Base-by-base conservation (phyloP, 805 yeast genomes). In the Candida tallmaniae region DNA sequence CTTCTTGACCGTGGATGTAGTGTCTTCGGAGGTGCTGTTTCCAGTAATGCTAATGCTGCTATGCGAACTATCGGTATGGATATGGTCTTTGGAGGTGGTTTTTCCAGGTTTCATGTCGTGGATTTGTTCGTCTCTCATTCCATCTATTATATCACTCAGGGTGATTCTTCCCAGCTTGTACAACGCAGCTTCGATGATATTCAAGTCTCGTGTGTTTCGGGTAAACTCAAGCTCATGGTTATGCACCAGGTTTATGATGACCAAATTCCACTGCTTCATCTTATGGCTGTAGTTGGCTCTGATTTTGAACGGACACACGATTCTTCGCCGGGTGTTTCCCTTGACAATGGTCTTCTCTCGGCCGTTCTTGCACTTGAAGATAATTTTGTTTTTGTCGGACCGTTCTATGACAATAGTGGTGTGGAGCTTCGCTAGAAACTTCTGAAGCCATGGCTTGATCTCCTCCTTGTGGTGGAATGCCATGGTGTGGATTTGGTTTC, bases 231-330 rank as follows among this genome's bases (percentile, higher is more conserved):
- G 11, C 6, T 24, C 37, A 50, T 80, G 87, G 42, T 80, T 73
- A 53, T 80, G 87, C 4, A 54, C 52, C 43, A 76, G 80, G 52
- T 76, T 74, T 23, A 80, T 68, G 12, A 80, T 74, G 14, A 75
- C 81, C 21, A 80, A 60, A 11, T 75, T 62, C 87, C 87, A 80
- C 35, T 61, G 57, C 39, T 65, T 59, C 23, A 72, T 62, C 40
- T 77, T 58, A 8, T 73, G 43, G 1, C 80, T 72, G 46, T 60
- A 77, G 43, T 80, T 78, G 2, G 85, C 85, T 35, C 87, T 54
- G 27, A 80, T 68, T 50, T 81, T 63, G 48, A 80, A 80, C 2
- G 85, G 85, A 48, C 86, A 80, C 15, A 66, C 62, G 10, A 60
- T 59, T 23, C 42, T 51, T 30, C 53, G 40, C 31, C 57, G 44